Evolutionary conservation across 2,329 filamentous ascomycete species (phyloP).

Genomic region (Thielaviopsis populi): DNA sequence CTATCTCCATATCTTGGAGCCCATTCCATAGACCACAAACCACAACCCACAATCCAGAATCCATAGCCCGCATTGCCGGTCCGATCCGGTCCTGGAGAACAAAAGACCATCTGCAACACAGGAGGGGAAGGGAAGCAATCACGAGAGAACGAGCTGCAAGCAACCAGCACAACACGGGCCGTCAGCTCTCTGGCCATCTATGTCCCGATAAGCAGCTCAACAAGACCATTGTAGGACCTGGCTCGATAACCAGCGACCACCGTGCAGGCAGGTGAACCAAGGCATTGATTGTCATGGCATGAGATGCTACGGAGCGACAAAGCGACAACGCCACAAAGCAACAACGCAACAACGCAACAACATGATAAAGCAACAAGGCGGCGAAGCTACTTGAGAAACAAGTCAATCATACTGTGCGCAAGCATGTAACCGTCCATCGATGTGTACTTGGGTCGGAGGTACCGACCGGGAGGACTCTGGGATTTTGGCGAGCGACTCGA

Average conservation of each 20-base stretch:
- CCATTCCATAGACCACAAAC: too few relatives aligned
- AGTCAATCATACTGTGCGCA: too few relatives aligned
- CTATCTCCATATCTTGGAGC: too few relatives aligned
- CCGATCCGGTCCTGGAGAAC: conserved; percentile 2
- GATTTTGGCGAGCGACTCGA: too few relatives aligned
- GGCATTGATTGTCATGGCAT: background rate
- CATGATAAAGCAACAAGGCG: too few relatives aligned
- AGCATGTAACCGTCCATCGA: background rate
- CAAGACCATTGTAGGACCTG: too few relatives aligned
- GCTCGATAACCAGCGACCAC: background rate
- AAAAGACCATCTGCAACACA: background rate
- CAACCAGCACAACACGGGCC: background rate
- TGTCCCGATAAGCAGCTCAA: too few relatives aligned
- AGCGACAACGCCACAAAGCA: too few relatives aligned
- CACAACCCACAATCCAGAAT: too few relatives aligned
- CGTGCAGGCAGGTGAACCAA: background rate
- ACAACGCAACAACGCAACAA: too few relatives aligned
- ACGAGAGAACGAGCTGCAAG: background rate
- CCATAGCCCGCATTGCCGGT: background rate
- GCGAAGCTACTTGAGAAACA: too few relatives aligned
- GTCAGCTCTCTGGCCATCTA: background rate
- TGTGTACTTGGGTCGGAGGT: background rate
- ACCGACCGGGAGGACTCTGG: background rate
- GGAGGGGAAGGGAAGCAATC: background rate
- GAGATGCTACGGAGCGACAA: too few relatives aligned